These are phyloP conservation scores for Acanthamoeba sp. DNA, from an alignment of 208 protist genomes.

Conservation along the genomic window DNA sequence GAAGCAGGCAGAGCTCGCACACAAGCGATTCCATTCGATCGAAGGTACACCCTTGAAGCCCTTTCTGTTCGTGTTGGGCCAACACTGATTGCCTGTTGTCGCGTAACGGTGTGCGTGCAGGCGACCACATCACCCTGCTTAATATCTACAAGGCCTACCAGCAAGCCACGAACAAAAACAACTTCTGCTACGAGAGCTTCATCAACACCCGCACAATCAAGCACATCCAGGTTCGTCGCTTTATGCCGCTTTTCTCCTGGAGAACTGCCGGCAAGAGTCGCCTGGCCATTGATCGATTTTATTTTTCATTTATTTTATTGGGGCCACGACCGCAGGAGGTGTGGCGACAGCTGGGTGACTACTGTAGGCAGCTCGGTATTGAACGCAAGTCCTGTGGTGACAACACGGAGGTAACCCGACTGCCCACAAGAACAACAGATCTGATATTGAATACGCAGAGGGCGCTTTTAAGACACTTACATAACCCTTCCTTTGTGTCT, in stretches of 20 bases:
- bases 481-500: neutral
- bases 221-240: neutral
- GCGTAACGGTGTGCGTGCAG: neutral
- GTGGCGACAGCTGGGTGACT: neutral
- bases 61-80: too few relatives aligned
- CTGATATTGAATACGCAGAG: too few relatives aligned
- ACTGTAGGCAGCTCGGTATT: neutral
- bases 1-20: neutral
- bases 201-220: conserved; percentile 30
- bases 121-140: conserved; percentile 10
- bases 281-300: neutral
- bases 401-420: neutral
- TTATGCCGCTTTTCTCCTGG: too few relatives aligned
- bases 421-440: too few relatives aligned
- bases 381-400: neutral
- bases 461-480: too few relatives aligned
- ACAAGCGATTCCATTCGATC: neutral
- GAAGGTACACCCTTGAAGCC: neutral
- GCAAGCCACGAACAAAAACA: neutral
- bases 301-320: neutral
- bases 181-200: conserved; percentile 1
- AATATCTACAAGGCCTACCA: conserved; percentile 46
- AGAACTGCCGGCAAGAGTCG: neutral
- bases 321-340: neutral
- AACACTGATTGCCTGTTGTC: too few relatives aligned